phyloP scores from a whole-genome alignment of 2,329 filamentous ascomycete genomes.

The Verticillium longisporum region DNA sequence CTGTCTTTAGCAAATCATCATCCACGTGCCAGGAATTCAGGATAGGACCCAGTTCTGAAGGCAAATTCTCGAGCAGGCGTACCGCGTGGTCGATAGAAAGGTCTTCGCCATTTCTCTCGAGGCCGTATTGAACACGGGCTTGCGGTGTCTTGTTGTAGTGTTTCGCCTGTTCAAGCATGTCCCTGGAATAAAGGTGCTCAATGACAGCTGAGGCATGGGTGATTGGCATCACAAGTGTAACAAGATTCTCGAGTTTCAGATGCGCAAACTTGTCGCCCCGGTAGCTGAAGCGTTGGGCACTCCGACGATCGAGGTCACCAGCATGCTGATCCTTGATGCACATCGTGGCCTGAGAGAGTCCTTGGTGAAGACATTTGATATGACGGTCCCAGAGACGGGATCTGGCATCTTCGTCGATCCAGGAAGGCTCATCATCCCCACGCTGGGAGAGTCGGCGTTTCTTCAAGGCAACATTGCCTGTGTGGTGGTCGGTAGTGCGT shows the following conservation, averaged over 20 bases:
- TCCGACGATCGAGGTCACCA: background rate
- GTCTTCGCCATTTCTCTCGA: background rate
- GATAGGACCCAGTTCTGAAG: background rate
- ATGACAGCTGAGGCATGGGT: slow-evolving; percentile 3
- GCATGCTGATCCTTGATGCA: background rate
- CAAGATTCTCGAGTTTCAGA: background rate
- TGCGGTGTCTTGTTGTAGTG: background rate
- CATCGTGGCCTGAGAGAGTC: background rate
- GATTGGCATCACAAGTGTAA: background rate
- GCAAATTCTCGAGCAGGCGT: background rate
- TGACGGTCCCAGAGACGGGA: slow-evolving; percentile 3
- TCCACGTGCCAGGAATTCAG: background rate
- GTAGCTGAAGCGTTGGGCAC: background rate
- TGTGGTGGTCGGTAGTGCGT: slow-evolving; percentile 1
- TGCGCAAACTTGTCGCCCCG: background rate
- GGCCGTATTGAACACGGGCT: background rate
- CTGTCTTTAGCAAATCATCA: background rate
- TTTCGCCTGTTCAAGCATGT: background rate
- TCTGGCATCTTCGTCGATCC: slow-evolving; percentile 9
- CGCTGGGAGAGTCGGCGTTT: slow-evolving; percentile 4
- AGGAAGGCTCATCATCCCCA: slow-evolving; percentile 5
- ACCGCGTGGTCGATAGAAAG: background rate
- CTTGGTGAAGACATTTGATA: background rate
- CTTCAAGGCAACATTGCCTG: background rate
- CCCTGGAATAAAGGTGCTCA: slow-evolving; percentile 8